Evolutionary conservation across 352 stramenopile species (phyloP).

Genomic region (Globisporangium viniferum): DNA sequence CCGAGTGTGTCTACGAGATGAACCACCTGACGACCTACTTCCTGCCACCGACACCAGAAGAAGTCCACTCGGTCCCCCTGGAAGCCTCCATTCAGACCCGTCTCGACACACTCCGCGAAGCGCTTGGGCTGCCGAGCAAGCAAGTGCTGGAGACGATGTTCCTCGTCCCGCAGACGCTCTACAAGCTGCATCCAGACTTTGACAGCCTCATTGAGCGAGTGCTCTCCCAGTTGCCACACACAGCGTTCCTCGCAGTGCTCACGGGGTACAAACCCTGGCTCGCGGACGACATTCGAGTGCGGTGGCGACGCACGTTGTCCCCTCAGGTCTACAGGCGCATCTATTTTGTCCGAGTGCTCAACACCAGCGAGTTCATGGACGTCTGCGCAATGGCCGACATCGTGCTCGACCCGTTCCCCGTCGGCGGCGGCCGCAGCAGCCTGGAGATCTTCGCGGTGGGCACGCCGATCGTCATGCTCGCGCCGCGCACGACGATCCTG

Average conservation of each 20-base stretch:
- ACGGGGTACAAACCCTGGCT: conserved; percentile 25
- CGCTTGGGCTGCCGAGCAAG: conserved; percentile 16
- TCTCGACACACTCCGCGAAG: conserved; percentile 9
- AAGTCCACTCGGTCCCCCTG: neutral
- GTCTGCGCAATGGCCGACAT: conserved; percentile 43
- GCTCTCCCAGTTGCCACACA: conserved; percentile 16
- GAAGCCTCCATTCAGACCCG: neutral
- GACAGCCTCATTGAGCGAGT: conserved; percentile 44
- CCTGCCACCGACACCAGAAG: conserved; percentile 12
- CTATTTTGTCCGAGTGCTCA: conserved; percentile 41
- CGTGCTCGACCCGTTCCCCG: conserved; percentile 61
- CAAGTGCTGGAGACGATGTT: conserved; percentile 29
- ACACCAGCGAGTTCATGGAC: conserved; percentile 35
- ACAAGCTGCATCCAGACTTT: conserved; percentile 69
- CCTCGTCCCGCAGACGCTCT: conserved; percentile 62
- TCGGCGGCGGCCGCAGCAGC: conserved; percentile 52
- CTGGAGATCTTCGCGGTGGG: conserved; percentile 62
- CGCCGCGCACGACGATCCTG: conserved; percentile 49
- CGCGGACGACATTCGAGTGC: conserved; percentile 23
- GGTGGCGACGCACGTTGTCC: conserved; percentile 25
- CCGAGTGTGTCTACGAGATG: conserved; percentile 61
- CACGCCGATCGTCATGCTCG: conserved; percentile 54
- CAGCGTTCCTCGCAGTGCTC: conserved; percentile 40
- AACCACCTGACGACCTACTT: conserved; percentile 50
- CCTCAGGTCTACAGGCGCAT: conserved; percentile 26